Evolutionary conservation across 768 basidiomycete genomes (phyloP), one percentile per base, ranked within the genome.

Genomic region (Naematelia encephala): DNA sequence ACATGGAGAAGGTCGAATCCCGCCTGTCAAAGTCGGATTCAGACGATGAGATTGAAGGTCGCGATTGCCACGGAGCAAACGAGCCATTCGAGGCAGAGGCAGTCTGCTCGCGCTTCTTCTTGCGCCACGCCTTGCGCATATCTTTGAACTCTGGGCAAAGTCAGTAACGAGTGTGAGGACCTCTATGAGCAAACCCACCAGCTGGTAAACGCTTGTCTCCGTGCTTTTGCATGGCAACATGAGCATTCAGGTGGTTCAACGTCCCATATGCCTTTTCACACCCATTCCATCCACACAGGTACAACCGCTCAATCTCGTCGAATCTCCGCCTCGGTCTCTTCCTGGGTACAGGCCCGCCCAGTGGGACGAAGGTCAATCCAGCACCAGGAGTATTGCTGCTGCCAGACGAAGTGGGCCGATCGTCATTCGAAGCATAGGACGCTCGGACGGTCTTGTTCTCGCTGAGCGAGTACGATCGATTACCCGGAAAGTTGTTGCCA

Each of bases 141-240:
- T 98, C 94, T 73, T 94, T 97, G 82, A 98, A 99, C 81, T 98
- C 94, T 97, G 79, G 8, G 8, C 47, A 64, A 57, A 48, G 58
- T 62, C 57, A 39, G 56, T 59, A 29, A 60, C 11, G 26, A 27
- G 21, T 21, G 39, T 34, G 12, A 10, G 16, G 34, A 16, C 34
- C 30, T 49, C 43, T 25, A 30, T 49, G 60, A 52, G 54, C 58
- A 39, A 48, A 80, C 88, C 79, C 70, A 94, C 94, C 93, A 56
- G 84, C 84, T 12, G 94, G 94, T 75, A 85, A 87, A 56, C 93
- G 84, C 79, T 94, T 97, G 14, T 81, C 56, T 44, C 94, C 94
- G 75, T 99, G 94, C 77, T 89, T 89, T 77, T 97, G 94, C 90
- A 96, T 96, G n/a, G 86, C 88, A 57, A 97, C 91, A 76, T 99